A percentile compares a stretch with the other conserved stretches of the same genome.
phyloP scores from a whole-genome alignment of 2,329 filamentous ascomycete species.

The Hymenoscyphus albidus region DNA sequence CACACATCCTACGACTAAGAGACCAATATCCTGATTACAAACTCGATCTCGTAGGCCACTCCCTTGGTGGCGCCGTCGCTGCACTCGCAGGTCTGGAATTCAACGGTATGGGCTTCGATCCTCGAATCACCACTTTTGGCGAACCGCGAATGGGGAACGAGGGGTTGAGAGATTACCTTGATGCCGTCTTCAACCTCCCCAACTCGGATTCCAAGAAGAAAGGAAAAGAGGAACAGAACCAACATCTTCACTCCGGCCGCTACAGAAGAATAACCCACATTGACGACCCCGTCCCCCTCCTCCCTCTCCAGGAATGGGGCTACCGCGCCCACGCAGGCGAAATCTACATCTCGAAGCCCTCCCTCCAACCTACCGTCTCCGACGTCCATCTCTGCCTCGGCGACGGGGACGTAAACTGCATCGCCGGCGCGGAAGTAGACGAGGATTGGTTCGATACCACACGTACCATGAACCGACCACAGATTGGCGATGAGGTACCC shows the following conservation, averaged over 20 bases:
- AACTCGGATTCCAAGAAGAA: not conserved
- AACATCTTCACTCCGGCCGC: not conserved
- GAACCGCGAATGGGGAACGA: constrained; percentile 69
- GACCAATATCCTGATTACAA: constrained; percentile 64
- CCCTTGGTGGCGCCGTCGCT: constrained; percentile 83
- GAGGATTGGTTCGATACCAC: constrained; percentile 15
- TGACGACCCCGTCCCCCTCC: constrained; percentile 79
- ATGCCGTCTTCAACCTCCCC: constrained; percentile 45
- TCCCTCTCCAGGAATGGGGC: constrained; percentile 83
- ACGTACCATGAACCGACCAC: constrained; percentile 9
- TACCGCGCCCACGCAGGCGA: constrained; percentile 82
- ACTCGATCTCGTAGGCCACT: constrained; percentile 82
- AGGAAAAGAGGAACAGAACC: not conserved
- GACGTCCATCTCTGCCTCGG: constrained; percentile 70
- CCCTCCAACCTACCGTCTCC: constrained; percentile 60
- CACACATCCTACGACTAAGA: constrained; percentile 57
- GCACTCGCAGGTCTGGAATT: constrained; percentile 83
- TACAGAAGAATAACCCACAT: constrained; percentile 81
- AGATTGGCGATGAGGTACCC: constrained; percentile 39
- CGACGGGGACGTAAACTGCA: constrained; percentile 56
- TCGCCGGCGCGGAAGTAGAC: constrained; percentile 46
- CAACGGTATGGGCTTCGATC: constrained; percentile 66
- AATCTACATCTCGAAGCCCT: constrained; percentile 72
- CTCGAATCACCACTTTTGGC: constrained; percentile 84
- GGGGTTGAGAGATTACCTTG: constrained; percentile 52